Base-by-base conservation (phyloP, 257 asterid species). In the Petunia axillaris region DNA sequence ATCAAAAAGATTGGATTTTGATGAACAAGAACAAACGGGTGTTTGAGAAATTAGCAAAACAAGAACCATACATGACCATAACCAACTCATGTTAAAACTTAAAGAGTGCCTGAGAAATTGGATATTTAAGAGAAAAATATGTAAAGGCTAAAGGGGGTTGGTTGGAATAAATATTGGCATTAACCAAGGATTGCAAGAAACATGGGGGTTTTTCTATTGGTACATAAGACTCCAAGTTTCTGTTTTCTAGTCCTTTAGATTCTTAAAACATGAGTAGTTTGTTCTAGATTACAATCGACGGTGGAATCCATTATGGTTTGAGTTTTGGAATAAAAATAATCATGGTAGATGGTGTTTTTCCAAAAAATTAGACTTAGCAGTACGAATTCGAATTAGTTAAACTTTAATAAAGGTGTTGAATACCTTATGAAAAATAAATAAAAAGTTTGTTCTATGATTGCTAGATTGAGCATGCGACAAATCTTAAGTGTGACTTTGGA, bases 1-100 rank as follows among this genome's bases (percentile, higher is more conserved):
- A n/a, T 89, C 92, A 54, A 96, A 96, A 58, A 87, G 87, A 80
- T 90, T 91, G 57, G 97, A 85, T 67, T 79, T 62, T 41, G 93
- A 84, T 38, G 92, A 86, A 41, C 93, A 89, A 66, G 67, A 62
- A 84, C 79, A 84, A 0, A 81, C 54, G 85, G 90, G 91, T 35
- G 77, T 2, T 37, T 80, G 89, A 54, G 76, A 53, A 11, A 73
- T 50, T 38, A 95, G 79, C 39, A 92, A 83, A 43, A 81, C 62
- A 11, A 92, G 59, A 62, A 78, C 43, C 74, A 82, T 35, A 50
- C 82, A 82, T 2, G 71, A 62, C 86, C 86, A 82, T 77, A 84
- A 58, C 82, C 84, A 81, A 80, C 71, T 86, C 99, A 93, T 91
- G 64, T 43, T 83, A 16, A 84, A 60, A 25, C 25, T 73, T 2